Evolutionary conservation across 805 yeast genomes (phyloP), one percentile per base, ranked within the genome.

Genomic region (Limtongia smithiae): DNA sequence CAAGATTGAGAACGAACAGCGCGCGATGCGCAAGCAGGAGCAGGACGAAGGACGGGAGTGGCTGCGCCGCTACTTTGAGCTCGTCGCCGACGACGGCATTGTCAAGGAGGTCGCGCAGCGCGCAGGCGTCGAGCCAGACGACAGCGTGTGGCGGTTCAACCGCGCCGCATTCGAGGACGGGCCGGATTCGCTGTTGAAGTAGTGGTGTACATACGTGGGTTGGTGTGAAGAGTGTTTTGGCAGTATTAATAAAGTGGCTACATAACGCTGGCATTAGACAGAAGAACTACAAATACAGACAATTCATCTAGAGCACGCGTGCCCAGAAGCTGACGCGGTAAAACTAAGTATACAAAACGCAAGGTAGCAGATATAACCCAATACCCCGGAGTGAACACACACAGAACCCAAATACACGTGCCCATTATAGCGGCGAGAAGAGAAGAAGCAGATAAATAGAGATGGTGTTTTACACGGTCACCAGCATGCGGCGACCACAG

Each of bases 61-160:
- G 98, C 68, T 78, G 60, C 78, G 81, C 55, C 79, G 91, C 69
- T 91, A 95, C 91, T 91, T 91, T 68, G 78, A 76, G 42, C 49
- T 58, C 48, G 65, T 40, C n/a, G 57, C 47, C 14, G 51, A 52
- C 24, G 51, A 48, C 22, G 55, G 50, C 30, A 48, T 44, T 12
- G 27, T 35, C 22, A 33, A 30, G 33, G 48, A 48, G 33, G 27
- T 49, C 15, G 51, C 52, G 8, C 49, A 32, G n/a, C 43, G 36
- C 25, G 60, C 59, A 27, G 52, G 49, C 6, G 37, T 37, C 7
- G 30, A 30, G 14, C 36, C 55, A 15, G 59, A 57, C 30, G 59
- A 48, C 22, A 56, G 51, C 4, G 53, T 52, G 11, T 64, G 67
- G 67, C 54, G 50, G 41, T 64, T 62, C 54, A 44, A 51, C 48